Evolutionary conservation across 257 asterid genomes (phyloP), one percentile per base, ranked within the genome.

Genomic region (Avicennia marina): DNA sequence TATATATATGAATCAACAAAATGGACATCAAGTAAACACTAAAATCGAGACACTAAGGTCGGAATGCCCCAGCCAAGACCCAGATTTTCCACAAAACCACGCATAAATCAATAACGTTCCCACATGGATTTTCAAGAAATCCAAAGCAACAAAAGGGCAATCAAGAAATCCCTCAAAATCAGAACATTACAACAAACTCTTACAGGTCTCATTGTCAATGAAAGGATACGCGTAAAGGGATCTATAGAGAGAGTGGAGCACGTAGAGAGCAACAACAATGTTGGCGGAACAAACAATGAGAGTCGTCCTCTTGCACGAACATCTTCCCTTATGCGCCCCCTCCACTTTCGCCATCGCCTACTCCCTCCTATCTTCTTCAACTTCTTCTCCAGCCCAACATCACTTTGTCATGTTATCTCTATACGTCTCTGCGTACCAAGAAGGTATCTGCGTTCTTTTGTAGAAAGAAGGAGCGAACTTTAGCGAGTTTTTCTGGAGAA

Each of bases 221-320:
- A 69, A 67, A 9, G 95, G 76, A 68, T 81, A 85, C 66, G 68
- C 59, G 78, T 81, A 91, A 26, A 85, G 84, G 31, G 94, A 83
- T 45, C 72, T 62, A 69, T 81, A 91, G 24, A 85, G 83, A 31
- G 93, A 81, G 64, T 70, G 95, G 63, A 91, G 84, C 66, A 85
- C 94, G 71, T 74, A 85, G 42, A 88, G 87, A 34, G 88, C 95
- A 72, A 91, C 78, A 42, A 78, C 76, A 56, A 88, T 74, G 81
- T 91, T 88, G 64, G 85, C 51, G 52, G 91, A 74, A 58, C 95
- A 91, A 62, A 83, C 75, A 53, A 77, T 38, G 59, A 88, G 67
- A 12, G 88, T 88, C 2, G 87, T 80, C 67, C 76, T 67, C 88
- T 79, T 91, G 86, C 83, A 85, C 15, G 96, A 81, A 72, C 85